Percentiles rank a stretch among this genome's conserved stretches.
These are phyloP conservation scores for Microsporum ferrugineum DNA, from an alignment of 2,329 filamentous ascomycete species.

Conservation along the genomic window DNA sequence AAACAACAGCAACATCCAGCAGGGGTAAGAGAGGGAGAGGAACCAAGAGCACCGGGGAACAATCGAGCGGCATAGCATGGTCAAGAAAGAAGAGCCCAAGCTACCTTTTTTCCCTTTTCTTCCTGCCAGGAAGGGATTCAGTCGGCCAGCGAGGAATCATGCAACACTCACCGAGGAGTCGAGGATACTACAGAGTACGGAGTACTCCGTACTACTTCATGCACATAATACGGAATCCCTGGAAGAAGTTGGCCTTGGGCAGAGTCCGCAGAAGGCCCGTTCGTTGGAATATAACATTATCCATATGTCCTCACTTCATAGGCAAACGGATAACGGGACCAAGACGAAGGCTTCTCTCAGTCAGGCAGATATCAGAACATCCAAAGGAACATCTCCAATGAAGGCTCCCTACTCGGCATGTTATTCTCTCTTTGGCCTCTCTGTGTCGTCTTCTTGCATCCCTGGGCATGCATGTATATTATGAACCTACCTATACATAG, in stretches of 20 bases:
- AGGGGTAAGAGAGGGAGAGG: background rate
- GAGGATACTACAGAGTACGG: background rate
- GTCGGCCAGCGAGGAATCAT: background rate
- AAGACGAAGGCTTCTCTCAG: no score
- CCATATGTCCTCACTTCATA: no score
- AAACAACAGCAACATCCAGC: background rate
- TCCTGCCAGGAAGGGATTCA: background rate
- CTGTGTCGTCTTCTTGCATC: background rate
- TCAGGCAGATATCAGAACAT: no score
- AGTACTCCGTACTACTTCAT: background rate
- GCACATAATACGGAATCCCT: background rate
- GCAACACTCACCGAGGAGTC: background rate
- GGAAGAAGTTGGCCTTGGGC: background rate
- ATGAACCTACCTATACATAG: background rate
- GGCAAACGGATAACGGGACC: no score
- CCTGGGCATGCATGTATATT: background rate
- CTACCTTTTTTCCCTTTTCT: background rate
- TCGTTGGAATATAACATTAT: no score
- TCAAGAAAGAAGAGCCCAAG: background rate
- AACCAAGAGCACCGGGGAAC: background rate
- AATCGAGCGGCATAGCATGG: background rate
- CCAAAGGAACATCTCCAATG: no score
- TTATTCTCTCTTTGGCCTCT: background rate
- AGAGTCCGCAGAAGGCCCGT: no score
- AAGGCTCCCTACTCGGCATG: background rate